Base-by-base conservation (phyloP, 2,329 filamentous ascomycete species). In the Fusarium lyarnte region DNA sequence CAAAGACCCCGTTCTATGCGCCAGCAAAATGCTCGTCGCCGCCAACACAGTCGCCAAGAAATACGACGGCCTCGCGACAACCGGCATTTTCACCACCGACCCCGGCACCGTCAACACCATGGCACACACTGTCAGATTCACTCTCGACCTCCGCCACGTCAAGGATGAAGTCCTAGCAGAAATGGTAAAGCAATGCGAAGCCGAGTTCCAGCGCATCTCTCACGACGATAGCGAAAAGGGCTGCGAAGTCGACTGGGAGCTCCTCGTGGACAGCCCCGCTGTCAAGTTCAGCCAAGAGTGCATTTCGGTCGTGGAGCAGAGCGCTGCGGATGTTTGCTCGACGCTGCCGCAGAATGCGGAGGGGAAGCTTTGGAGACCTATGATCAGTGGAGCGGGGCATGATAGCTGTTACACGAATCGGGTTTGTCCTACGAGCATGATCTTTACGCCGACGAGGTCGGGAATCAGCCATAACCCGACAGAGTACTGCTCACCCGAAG, bases 361-460 rank as follows among this genome's bases (percentile, higher is more conserved):
- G 21, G 62, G 39, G 0, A 66, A 41, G 23, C 62, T 66, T 9
- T 66, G 52, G 43, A 59, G 35, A 17, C 27, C 27, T 2, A 66
- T 66, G 52, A 66, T 66, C 2, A 66, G 63, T 8, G 63, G 63
- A 7, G 63, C 63, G 19, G 61, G 51, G 1, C 63, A 66, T 29
- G 63, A 66, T 13, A 66, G 63, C 4, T 66, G 61, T 4, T 66
- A 66, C 23, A 66, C 63, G 7, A 66, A 66, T 33, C 33, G 38
- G 3, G 17, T 41, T 12, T 66, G 61, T 13, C 63, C 63, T 9
- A 66, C 62, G 14, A 59, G 63, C 23, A 66, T 66, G 63, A 66
- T 66, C 5, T 66, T 66, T 36, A 66, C 62, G 2, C 62, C 63
- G 11, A 66, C 63, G 12, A 42, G 52, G 3, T 60, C 45, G 5